Evolutionary conservation across 176 grass and related monocot species (phyloP), one percentile per base, ranked within the genome.

Genomic region (Carex parvula): DNA sequence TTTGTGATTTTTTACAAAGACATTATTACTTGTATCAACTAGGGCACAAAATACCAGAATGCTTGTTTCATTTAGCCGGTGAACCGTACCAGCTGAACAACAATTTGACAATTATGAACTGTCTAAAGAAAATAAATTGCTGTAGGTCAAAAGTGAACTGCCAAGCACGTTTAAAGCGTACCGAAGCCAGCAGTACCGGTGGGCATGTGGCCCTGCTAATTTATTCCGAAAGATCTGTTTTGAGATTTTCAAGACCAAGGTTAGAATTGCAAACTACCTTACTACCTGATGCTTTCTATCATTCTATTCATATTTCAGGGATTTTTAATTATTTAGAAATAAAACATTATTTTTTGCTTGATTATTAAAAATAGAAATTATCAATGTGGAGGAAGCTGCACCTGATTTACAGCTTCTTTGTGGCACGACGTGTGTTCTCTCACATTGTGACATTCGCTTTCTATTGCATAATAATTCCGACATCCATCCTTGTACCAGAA

Each of bases 91-190:
- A 21, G 20, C 7, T 57, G 16, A 58, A 55, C 39, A 41, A 14
- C 29, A 70, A 78, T 41, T 20, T 79, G 32, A 32, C 21, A 16
- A 30, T 26, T 9, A 79, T 30, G 9, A 26, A 24, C 44, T 78
- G 7, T 32, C 78, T 80, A 53, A 79, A 54, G 78, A 20, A 37
- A 71, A 18, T 54, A 61, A 3, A 73, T 9, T 22, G 21, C 13
- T 7, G 13, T 78, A 96, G 93, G 93, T 96, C 55, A 93, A 96
- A 87, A 96, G 89, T 84, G 93, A 96, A 30, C 74, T 96, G 8
- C 93, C 93, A 77, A 96, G 93, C 62, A 96, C 93, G n/a, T 96
- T 93, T 83, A 96, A 89, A 48, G 93, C 93, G 18, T 96, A 93
- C 11, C 87, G 93, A 82, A 92, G 89, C 87, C 93, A 96, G 75